A percentile compares a stretch with the other conserved stretches of the same genome.
phyloP scores from a whole-genome alignment of 139 green algal species.

The Chlamydomonas schloesseri region DNA sequence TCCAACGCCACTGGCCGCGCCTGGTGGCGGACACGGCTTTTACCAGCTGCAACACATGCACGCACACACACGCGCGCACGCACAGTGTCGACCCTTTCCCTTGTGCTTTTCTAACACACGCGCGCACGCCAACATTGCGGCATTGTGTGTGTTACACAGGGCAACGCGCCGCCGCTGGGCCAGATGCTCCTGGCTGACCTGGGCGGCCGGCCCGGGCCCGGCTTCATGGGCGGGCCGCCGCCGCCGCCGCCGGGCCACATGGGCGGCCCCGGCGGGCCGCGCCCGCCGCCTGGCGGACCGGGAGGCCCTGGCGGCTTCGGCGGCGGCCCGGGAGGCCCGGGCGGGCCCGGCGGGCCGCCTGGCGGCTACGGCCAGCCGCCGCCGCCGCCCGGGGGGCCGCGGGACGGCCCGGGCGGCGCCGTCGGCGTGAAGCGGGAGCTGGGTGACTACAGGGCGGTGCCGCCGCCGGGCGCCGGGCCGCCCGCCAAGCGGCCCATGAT shows the following conservation, averaged over 20 bases:
- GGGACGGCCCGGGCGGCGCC: no score
- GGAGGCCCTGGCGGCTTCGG: no score
- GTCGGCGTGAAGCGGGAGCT: constrained; percentile 12
- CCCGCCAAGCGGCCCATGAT: constrained; percentile 12
- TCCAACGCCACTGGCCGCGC: no score
- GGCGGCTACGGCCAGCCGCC: not conserved
- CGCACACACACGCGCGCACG: no score
- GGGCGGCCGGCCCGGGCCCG: not conserved
- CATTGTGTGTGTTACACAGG: no score
- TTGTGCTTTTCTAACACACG: no score
- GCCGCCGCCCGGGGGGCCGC: not conserved
- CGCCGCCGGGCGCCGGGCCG: not conserved
- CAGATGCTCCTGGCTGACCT: constrained; percentile 17
- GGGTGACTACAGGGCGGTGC: not conserved
- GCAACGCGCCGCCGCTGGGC: constrained; percentile 30
- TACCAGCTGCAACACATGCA: no score
- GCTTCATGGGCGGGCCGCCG: not conserved
- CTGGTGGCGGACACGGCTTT: no score
- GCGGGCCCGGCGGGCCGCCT: not conserved
- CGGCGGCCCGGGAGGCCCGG: no score
- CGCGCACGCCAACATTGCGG: no score
- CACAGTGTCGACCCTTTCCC: no score
- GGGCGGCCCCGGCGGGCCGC: not conserved
- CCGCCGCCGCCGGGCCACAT: constrained; percentile 20
- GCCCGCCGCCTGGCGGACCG: not conserved